Percentiles rank a stretch among this genome's conserved stretches.
Conservation (phyloP, 1,139 yeast species). For the Blastobotrys buckinghamii region DNA sequence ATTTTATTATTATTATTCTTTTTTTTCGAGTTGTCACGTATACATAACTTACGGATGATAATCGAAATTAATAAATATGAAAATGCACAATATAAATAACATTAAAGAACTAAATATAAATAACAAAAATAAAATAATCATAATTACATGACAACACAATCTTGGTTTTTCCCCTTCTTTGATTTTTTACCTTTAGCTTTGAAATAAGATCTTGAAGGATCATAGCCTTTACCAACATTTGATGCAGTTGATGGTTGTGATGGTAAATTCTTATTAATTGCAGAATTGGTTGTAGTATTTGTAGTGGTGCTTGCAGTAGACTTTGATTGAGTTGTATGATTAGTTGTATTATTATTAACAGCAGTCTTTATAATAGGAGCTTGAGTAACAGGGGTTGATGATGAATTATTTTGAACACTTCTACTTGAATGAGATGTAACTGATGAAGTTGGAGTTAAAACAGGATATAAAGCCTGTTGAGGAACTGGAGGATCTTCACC, state of each 20-base stretch:
- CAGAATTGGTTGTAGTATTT: not conserved
- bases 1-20: too few species aligned
- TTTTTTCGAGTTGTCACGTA: not conserved
- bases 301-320: not conserved
- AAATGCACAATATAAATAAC: too few species aligned
- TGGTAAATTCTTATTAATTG: not conserved
- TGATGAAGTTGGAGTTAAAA: conserved; percentile 17
- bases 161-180: conserved; percentile 20
- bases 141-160: conserved; percentile 32
- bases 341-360: not conserved
- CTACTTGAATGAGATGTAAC: conserved; percentile 11
- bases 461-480: conserved; percentile 22
- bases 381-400: not conserved
- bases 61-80: not conserved
- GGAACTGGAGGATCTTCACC: conserved; percentile 54
- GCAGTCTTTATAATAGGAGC: not conserved
- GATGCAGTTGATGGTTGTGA: conserved; percentile 9
- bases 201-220: conserved; percentile 18
- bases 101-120: not conserved
- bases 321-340: conserved; percentile 1
- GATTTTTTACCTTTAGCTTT: conserved; percentile 15
- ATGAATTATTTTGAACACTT: not conserved
- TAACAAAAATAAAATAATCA: conserved; percentile 17
- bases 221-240: conserved; percentile 13
- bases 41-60: not conserved